Evolutionary conservation across 2,329 filamentous ascomycete species (phyloP), one percentile per base, ranked within the genome.

Genomic region (Nigrospora osmanthi): DNA sequence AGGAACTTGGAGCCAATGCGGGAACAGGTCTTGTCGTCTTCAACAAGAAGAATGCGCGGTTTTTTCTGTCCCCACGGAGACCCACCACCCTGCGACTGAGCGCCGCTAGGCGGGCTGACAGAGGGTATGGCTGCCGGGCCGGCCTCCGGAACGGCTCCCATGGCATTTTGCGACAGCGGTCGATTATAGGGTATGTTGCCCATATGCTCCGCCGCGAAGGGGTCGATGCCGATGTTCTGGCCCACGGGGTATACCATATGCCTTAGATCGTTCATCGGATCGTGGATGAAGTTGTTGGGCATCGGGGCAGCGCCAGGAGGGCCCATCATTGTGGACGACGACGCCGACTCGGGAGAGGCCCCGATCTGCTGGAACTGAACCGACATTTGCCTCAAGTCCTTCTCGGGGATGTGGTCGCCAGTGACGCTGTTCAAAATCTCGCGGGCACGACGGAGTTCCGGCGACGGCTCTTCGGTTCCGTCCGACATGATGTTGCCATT

Each of bases 161-260:
- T 54, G 5, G 61, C 54, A 38, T 61, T 69, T 3, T 72, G 68
- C 42, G 74, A 72, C 47, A 85, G 88, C 3, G 86, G 74, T 14
- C 79, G 88, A 10, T 84, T 75, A 60, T 95, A 97, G 0, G 90
- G 89, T 45, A 96, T 94, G 61, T 95, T 95, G 68, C 91, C 82
- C 59, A 96, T 89, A 59, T 96, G 89, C 56, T 96, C 90, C 54
- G 87, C 85, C 60, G 91, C 90, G 75, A 95, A 93, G 1, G 91
- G 90, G 59, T 96, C 90, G 53, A 96, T 96, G 43, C 90, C 90
- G 52, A 94, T 87, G 1, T 85, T 93, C 52, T 89, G 82, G 15
- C 90, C 90, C 14, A 95, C 89, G 0, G 91, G 90, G 60, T 96
- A 97, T 11, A 96, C 89, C 44, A 94, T 78, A 51, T 80, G 76